Evolutionary conservation across 805 yeast species (phyloP), one percentile per base, ranked within the genome.

Genomic region (Kodamaea kaohsiungensis): DNA sequence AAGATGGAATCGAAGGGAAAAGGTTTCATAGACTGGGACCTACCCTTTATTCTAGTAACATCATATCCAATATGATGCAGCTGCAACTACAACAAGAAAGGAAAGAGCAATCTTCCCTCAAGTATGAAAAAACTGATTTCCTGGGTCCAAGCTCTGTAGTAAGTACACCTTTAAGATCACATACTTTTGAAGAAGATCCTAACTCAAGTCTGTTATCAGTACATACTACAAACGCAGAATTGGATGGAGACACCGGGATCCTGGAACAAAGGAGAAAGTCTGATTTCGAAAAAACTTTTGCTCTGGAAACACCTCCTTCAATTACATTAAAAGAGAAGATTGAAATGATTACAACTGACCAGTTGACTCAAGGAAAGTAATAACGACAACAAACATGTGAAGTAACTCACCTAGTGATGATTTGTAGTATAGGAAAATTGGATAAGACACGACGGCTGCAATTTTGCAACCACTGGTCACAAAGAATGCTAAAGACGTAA

Each of bases 1-100:
- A 87, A 60, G 91, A 87, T 65, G 91, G 91, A 0, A 67, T 86
- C 3, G 89, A 86, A 63, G 91, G 91, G 3, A 79, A 81, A 56
- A 69, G 80, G 48, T 72, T 82, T 45, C 83, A 77, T 60, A 70
- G 85, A 47, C 65, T 64, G 25, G 76, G 77, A 0, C 76, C 75
- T 5, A 68, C 70, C n/a, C 64, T 68, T 2, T 75, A 70, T 55
- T 67, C 76, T 1, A 63, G 64, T 46, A 68, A 69, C 47, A 58
- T 72, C 6, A 61, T 74, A 25, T 58, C 69, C 18, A 65, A 60
- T 47, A 69, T 68, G 73, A 53, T 64, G 15, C 63, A 62, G 42
- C 49, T 43, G 43, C 63, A 62, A 42, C 35, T 43, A 38, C 63
- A 56, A 19, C 54, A 55, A 22, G 42, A 37, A n/a, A 27, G 19